These are phyloP conservation scores for Ananas comosus DNA, from an alignment of 176 grass and related monocot genomes.

Conservation along the genomic window DNA sequence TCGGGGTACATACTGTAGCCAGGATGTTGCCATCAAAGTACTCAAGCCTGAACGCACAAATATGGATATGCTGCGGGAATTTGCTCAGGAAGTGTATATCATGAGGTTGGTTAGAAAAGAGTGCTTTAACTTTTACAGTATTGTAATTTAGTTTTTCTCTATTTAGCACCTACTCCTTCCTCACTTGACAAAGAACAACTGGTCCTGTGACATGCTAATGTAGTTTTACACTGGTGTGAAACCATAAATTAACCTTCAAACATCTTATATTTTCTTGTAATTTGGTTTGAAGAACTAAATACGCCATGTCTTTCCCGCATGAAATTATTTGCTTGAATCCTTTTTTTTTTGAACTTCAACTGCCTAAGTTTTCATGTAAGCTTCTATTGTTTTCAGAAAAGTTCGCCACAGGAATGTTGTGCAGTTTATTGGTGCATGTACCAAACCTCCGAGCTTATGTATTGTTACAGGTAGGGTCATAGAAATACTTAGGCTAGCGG, in stretches of 20 bases:
- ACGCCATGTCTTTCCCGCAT: neutral
- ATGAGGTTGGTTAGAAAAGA: slow-evolving; percentile 54
- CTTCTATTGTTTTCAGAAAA: slow-evolving; percentile 26
- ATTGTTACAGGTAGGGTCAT: slow-evolving; percentile 36
- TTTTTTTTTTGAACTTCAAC: neutral
- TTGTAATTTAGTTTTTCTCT: neutral
- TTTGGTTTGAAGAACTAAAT: neutral
- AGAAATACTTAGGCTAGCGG: neutral
- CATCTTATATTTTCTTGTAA: too few species aligned
- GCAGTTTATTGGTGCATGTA: slow-evolving; percentile 43
- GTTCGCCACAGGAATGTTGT: slow-evolving; percentile 52
- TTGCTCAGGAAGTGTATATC: slow-evolving; percentile 98
- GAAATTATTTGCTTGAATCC: neutral
- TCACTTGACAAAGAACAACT: too few species aligned
- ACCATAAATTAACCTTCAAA: too few species aligned
- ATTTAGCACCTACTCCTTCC: neutral
- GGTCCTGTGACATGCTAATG: too few species aligned
- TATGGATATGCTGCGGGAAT: slow-evolving; percentile 85
- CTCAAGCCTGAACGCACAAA: slow-evolving; percentile 86
- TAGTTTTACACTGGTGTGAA: too few species aligned
- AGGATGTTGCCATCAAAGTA: slow-evolving; percentile 98
- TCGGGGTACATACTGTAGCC: slow-evolving; percentile 75
- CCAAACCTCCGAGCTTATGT: slow-evolving; percentile 33
- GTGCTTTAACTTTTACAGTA: neutral
- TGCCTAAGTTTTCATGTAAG: neutral